Conservation (phyloP, 345 rosid species). For the Atalantia buxifolia region DNA sequence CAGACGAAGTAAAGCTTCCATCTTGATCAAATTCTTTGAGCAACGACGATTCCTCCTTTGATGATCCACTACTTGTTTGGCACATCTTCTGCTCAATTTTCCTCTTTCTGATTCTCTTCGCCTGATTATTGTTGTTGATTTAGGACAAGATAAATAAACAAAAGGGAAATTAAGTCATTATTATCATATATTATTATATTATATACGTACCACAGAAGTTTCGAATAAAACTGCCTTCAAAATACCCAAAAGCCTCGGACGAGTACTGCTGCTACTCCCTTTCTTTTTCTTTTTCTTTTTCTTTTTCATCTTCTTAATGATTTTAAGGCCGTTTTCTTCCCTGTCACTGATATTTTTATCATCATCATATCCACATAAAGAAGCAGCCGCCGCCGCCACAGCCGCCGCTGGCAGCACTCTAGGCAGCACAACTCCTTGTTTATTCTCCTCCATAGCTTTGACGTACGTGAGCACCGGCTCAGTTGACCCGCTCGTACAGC, state of each 20-base stretch:
- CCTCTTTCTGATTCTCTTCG: constrained; percentile 27
- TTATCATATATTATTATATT: no score
- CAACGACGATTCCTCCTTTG: not conserved
- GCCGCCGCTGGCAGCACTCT: not conserved
- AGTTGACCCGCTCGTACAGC: not conserved
- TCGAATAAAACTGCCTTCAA: constrained; percentile 38
- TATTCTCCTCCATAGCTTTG: not conserved
- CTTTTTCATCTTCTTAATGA: not conserved
- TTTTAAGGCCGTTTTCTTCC: not conserved
- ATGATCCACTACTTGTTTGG: not conserved
- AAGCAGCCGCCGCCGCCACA: not conserved
- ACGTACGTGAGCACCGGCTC: not conserved
- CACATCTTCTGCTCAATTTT: not conserved
- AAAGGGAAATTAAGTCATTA: constrained; percentile 10
- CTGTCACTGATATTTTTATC: not conserved
- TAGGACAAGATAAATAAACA: not conserved
- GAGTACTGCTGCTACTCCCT: not conserved
- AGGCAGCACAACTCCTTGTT: constrained; percentile 5
- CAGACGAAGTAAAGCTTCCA: not conserved
- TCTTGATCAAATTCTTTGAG: not conserved
- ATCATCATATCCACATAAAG: not conserved
- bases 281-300: constrained; percentile 12
- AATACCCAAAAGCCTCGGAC: constrained; percentile 20
- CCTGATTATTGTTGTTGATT: constrained; percentile 9
- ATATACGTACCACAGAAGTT: constrained; percentile 30